Evolutionary conservation across 306 rosid genomes (phyloP).

Genomic region (Rosa chinensis): DNA sequence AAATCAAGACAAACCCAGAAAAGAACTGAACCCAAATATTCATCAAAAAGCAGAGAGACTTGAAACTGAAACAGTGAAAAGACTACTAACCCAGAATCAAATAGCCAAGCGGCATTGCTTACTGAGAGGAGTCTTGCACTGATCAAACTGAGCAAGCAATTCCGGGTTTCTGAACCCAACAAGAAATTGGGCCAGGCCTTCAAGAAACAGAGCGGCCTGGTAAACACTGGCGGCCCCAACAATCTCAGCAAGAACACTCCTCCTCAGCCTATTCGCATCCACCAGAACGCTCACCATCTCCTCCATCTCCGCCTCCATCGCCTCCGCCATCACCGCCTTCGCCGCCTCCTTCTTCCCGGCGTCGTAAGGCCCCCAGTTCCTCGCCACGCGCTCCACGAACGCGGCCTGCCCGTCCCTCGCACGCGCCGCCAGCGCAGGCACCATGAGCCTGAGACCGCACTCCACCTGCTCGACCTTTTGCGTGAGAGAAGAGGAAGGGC

Average conservation of each 20-base stretch:
- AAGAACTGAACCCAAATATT: neutral
- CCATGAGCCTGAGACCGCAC: slow-evolving; percentile 57
- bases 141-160: slow-evolving; percentile 35
- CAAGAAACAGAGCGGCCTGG: slow-evolving; percentile 67
- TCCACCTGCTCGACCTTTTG: slow-evolving; percentile 54
- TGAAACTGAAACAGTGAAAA: neutral
- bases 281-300: slow-evolving; percentile 55
- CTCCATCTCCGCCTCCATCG: slow-evolving; percentile 46
- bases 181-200: slow-evolving; percentile 61
- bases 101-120: slow-evolving; percentile 1
- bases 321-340: slow-evolving; percentile 31
- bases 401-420: slow-evolving; percentile 40
- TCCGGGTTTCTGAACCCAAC: slow-evolving; percentile 53
- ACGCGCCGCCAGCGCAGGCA: slow-evolving; percentile 43
- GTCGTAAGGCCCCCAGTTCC: slow-evolving; percentile 36
- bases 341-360: slow-evolving; percentile 27
- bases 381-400: slow-evolving; percentile 39
- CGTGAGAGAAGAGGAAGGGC: slow-evolving; percentile 32
- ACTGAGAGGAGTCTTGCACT: slow-evolving; percentile 25
- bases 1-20: neutral
- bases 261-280: slow-evolving; percentile 62
- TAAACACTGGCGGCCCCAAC: slow-evolving; percentile 43
- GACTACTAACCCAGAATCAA: slow-evolving; percentile 12
- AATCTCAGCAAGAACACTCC: slow-evolving; percentile 61
- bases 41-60: neutral